These are phyloP conservation scores for Aspergillus ellipticus DNA, from an alignment of 495 filamentous ascomycete species.

Conservation along the genomic window DNA sequence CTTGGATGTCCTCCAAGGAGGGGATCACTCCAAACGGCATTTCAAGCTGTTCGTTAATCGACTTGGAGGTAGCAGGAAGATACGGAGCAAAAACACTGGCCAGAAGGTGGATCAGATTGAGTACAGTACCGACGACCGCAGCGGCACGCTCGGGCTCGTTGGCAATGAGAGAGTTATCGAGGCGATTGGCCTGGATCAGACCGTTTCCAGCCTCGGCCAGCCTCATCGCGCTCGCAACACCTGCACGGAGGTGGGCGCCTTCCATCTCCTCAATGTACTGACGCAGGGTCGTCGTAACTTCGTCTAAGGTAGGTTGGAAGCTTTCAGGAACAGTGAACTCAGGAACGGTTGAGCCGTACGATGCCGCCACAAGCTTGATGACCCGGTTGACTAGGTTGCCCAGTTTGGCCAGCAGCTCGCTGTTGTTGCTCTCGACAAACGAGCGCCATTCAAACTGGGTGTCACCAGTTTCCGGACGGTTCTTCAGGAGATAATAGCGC, in stretches of 20 bases:
- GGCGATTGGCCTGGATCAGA: constrained; percentile 73
- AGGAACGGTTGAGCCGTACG: constrained; percentile 66
- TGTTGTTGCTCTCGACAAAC: constrained; percentile 87
- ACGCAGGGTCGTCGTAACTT: constrained; percentile 59
- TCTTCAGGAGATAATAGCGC: constrained; percentile 87
- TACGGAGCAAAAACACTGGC: constrained; percentile 75
- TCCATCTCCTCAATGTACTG: constrained; percentile 73
- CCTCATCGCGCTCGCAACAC: constrained; percentile 65
- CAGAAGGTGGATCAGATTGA: constrained; percentile 80
- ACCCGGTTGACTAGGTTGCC: constrained; percentile 94
- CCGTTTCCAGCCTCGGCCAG: constrained; percentile 72
- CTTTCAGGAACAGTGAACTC: constrained; percentile 51
- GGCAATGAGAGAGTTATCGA: constrained; percentile 76
- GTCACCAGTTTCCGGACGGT: constrained; percentile 85
- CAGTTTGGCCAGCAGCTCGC: constrained; percentile 81
- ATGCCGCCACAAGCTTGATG: constrained; percentile 82
- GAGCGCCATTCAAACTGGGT: constrained; percentile 84
- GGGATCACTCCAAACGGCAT: constrained; percentile 64
- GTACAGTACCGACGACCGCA: constrained; percentile 73
- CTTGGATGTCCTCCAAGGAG: constrained; percentile 36
- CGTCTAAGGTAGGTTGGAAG: constrained; percentile 43
- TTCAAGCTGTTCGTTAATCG: constrained; percentile 73
- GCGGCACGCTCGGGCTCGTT: constrained; percentile 68
- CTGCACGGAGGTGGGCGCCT: constrained; percentile 70
- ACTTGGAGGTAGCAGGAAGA: constrained; percentile 73